These are phyloP conservation scores for Fusarium drepaniforme DNA, from an alignment of 2,329 filamentous ascomycete species.

Conservation along the genomic window DNA sequence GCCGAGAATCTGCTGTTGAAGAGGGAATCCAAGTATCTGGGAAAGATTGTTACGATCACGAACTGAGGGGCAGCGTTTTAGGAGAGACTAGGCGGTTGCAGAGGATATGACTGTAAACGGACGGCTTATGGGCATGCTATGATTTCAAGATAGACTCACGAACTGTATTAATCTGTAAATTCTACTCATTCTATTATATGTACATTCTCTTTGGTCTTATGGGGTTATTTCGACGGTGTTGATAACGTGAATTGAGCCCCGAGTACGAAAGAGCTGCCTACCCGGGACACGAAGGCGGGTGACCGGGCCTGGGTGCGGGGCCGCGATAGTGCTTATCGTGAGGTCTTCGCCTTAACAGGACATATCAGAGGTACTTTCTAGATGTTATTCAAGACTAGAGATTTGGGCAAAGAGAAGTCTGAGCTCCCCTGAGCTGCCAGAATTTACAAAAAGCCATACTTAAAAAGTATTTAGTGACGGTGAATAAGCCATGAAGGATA, in stretches of 20 bases:
- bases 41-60: slow-evolving; percentile 54
- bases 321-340: neutral
- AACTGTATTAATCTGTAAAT: neutral
- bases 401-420: too few relatives aligned
- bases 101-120: neutral
- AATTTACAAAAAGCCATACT: too few relatives aligned
- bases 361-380: neutral
- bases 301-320: neutral
- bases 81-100: too few relatives aligned
- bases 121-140: neutral
- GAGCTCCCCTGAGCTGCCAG: too few relatives aligned
- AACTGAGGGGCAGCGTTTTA: too few relatives aligned
- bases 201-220: neutral
- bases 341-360: neutral
- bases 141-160: neutral
- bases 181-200: neutral
- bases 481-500: too few relatives aligned
- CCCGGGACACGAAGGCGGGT: rapidly evolving
- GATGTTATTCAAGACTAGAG: too few relatives aligned
- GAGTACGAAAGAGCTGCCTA: neutral
- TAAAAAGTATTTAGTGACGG: too few relatives aligned
- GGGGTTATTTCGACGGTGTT: neutral
- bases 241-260: neutral
- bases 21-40: slow-evolving; percentile 42
- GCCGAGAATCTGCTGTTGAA: slow-evolving; percentile 53